These are phyloP conservation scores for Trichomonascaceae sp. DNA, from an alignment of 1,139 yeast species.

Conservation along the genomic window DNA sequence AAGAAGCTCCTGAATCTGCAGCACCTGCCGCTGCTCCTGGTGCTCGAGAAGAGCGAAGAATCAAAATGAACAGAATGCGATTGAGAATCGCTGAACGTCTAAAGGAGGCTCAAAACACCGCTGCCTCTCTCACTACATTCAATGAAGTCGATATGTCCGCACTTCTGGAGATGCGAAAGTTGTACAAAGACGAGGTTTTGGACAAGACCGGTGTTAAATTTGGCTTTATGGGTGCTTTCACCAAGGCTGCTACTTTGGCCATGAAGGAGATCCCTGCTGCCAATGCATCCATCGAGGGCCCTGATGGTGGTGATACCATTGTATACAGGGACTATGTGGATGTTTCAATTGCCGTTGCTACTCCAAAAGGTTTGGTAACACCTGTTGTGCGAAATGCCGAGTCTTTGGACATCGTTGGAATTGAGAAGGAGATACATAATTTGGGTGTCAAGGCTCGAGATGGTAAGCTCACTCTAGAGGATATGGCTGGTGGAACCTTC, in stretches of 20 bases:
- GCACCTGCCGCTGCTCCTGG: conserved; percentile 47
- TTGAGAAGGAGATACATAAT: conserved; percentile 76
- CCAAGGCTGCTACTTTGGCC: conserved; percentile 90
- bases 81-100: conserved; percentile 98
- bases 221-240: conserved; percentile 98
- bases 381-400: conserved; percentile 98
- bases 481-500: conserved; percentile 99
- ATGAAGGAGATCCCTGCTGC: conserved; percentile 94
- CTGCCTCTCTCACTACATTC: conserved; percentile 96
- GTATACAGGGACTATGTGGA: conserved; percentile 96
- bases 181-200: conserved; percentile 92
- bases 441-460: conserved; percentile 95
- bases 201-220: conserved; percentile 91
- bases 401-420: conserved; percentile 78
- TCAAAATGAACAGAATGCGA: conserved; percentile 99
- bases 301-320: conserved; percentile 72
- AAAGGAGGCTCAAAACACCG: conserved; percentile 98
- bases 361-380: conserved; percentile 98
- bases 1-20: conserved; percentile 27
- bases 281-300: conserved; percentile 84
- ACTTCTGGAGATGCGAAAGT: conserved; percentile 88
- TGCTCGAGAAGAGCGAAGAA: conserved; percentile 78
- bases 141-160: conserved; percentile 97
- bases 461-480: conserved; percentile 92
- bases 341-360: conserved; percentile 94